phyloP scores from a whole-genome alignment of 192 early-diverging fungal genomes.

The Phlyctochytrium planicorne region DNA sequence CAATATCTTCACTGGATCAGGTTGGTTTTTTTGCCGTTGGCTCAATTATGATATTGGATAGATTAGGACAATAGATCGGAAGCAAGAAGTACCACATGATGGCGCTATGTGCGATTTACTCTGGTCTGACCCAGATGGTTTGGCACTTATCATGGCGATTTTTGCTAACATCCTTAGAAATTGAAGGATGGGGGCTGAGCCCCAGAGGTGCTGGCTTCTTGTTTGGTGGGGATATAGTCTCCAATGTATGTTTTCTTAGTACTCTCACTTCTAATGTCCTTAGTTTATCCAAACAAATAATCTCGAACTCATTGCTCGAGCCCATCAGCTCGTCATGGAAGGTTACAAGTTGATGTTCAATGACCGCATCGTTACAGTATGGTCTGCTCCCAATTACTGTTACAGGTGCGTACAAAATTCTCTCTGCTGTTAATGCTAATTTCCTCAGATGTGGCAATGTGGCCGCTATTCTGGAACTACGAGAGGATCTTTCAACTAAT shows the following conservation, averaged over 20 bases:
- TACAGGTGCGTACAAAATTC: slow-evolving; percentile 59
- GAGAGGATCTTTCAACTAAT: slow-evolving; percentile 81
- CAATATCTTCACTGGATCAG: slow-evolving; percentile 95
- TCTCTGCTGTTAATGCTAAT: not conserved
- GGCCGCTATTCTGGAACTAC: slow-evolving; percentile 93
- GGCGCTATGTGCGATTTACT: slow-evolving; percentile 97
- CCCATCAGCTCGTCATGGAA: slow-evolving; percentile 98
- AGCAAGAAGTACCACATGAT: slow-evolving; percentile 95
- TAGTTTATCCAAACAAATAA: slow-evolving; percentile 63
- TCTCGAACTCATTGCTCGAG: slow-evolving; percentile 60
- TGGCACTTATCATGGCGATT: not conserved
- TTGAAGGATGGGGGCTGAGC: slow-evolving; percentile 89
- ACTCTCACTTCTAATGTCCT: too few species aligned
- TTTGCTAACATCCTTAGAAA: slow-evolving; percentile 30
- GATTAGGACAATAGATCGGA: slow-evolving; percentile 56
- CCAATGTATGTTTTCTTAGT: slow-evolving; percentile 37
- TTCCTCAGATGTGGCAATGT: slow-evolving; percentile 87
- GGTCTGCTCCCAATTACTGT: slow-evolving; percentile 99
- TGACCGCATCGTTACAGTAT: slow-evolving; percentile 93
- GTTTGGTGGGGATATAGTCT: slow-evolving; percentile 91
- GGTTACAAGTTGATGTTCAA: slow-evolving; percentile 97
- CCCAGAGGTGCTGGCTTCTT: slow-evolving; percentile 96
- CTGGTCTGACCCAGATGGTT: slow-evolving; percentile 95
- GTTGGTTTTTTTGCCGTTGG: slow-evolving; percentile 11
- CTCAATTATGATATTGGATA: slow-evolving; percentile 12